Evolutionary conservation across 257 asterid genomes (phyloP).

Genomic region (Primulina huaijiensis): DNA sequence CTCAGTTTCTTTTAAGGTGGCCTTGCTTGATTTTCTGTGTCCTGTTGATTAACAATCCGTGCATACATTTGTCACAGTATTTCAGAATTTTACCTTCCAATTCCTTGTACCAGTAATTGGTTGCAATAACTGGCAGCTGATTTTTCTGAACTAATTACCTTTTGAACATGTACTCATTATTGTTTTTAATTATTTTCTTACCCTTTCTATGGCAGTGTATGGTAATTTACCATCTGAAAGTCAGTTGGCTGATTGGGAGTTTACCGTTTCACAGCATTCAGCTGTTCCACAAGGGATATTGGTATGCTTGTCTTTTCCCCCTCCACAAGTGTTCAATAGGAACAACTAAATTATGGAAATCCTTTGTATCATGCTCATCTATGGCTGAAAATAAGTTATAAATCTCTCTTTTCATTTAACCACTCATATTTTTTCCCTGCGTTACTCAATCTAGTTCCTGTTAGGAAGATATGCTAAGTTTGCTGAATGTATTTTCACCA

Average conservation of each 20-base stretch:
- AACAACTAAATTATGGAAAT: not conserved
- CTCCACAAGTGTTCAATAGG: conserved; percentile 4
- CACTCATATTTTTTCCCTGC: conserved; percentile 10
- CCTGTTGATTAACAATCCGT: conserved; percentile 11
- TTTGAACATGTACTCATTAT: not conserved
- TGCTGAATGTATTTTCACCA: conserved; percentile 32
- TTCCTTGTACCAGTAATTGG: not conserved
- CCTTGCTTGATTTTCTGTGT: not conserved
- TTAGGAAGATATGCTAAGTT: conserved; percentile 12
- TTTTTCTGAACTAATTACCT: not conserved
- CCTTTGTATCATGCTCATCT: conserved; percentile 8
- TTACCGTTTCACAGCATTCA: conserved; percentile 55
- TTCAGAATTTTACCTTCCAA: not conserved
- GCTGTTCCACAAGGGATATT: conserved; percentile 54
- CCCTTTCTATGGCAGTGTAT: conserved; percentile 57
- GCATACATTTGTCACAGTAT: not conserved
- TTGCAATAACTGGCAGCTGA: not conserved
- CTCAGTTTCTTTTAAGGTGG: not conserved
- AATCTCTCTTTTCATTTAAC: not conserved
- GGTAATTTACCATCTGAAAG: conserved; percentile 84
- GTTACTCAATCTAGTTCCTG: not conserved
- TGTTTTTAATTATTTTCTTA: not conserved
- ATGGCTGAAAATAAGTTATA: not conserved
- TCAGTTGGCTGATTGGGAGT: conserved; percentile 93
- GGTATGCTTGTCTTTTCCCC: conserved; percentile 41